Evolutionary conservation across 208 protist species (phyloP), one percentile per base, ranked within the genome.

Genomic region (Lotmaria passim): DNA sequence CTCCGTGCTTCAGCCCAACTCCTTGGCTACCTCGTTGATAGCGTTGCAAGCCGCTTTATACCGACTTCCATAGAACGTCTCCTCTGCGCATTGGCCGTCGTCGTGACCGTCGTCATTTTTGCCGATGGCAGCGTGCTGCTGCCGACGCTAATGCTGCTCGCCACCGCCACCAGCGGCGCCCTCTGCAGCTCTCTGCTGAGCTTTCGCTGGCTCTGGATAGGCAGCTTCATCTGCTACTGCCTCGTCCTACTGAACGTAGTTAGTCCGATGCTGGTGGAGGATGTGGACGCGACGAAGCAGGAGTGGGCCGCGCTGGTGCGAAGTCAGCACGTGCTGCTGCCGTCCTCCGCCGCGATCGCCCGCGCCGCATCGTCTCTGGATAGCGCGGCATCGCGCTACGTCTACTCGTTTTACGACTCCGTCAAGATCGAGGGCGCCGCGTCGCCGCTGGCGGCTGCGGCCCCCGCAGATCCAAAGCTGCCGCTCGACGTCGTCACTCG

Each of bases 131-230:
- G 61, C n/a, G 78, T 65, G 10, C 26, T 87, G 15, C 26, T 69
- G 21, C 47, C 67, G 2, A 53, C 56, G 17, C 3, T 75, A 7
- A 3, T 56, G 12, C 59, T 72, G 1, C 53, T 80, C 39, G 73
- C 69, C 21, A 21, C 61, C 0, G 50, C 23, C n/a, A 56, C 55
- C 6, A 69, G 69, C 38, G 47, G 62, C 7, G 51, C 65, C 43
- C 30, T 78, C 21, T 65, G 77, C 38, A 76, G 77, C 69, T 86
- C 81, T 0, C 12, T 21, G 10, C 7, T 47, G 30, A 86, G 81
- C 43, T 70, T 73, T 52, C 73, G 70, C 36, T 71, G 66, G 65
- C 48, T 83, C 3, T 65, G 61, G 48, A 59, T 78, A 30, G 24
- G 39, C 43, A 41, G 65, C 52, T 81, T 78, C 33, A 38, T 57